Conservation (phyloP, 306 rosid genomes). For the Arachis hypogaea region DNA sequence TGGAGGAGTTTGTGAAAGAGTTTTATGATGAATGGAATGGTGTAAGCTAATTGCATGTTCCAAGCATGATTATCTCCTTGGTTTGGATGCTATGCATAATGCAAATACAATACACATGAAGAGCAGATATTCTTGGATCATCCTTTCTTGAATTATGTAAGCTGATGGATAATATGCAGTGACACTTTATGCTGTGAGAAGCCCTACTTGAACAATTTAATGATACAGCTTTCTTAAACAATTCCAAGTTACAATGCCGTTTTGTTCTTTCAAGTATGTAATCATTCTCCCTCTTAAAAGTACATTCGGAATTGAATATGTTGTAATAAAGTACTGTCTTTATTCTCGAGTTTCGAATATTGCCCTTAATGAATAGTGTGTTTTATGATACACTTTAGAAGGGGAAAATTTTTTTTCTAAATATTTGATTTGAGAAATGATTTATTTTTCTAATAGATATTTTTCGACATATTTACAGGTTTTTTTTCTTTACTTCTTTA, state of each 20-base stretch:
- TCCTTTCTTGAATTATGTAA: neutral
- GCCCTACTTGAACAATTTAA: neutral
- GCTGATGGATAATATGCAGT: neutral
- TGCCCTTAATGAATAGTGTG: no score
- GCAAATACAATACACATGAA: neutral
- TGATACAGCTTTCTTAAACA: no score
- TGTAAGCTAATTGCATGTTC: conserved; percentile 44
- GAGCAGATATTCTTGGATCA: neutral
- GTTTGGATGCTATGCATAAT: conserved; percentile 10
- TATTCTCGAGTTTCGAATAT: no score
- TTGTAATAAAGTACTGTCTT: no score
- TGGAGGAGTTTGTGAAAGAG: conserved; percentile 81
- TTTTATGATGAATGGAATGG: conserved; percentile 88
- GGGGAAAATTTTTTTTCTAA: no score
- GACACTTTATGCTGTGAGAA: neutral
- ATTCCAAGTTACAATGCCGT: no score
- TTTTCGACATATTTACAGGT: neutral
- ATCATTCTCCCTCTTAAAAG: no score
- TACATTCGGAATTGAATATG: no score
- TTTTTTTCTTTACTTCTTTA: neutral
- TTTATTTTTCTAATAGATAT: no score
- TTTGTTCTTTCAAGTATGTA: no score
- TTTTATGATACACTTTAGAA: no score
- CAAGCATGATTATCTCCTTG: neutral
- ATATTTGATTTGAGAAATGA: no score